Percentiles rank a stretch among this genome's conserved stretches.
phyloP scores from a whole-genome alignment of 768 basidiomycete genomes.

The Exsudoporus frostii region DNA sequence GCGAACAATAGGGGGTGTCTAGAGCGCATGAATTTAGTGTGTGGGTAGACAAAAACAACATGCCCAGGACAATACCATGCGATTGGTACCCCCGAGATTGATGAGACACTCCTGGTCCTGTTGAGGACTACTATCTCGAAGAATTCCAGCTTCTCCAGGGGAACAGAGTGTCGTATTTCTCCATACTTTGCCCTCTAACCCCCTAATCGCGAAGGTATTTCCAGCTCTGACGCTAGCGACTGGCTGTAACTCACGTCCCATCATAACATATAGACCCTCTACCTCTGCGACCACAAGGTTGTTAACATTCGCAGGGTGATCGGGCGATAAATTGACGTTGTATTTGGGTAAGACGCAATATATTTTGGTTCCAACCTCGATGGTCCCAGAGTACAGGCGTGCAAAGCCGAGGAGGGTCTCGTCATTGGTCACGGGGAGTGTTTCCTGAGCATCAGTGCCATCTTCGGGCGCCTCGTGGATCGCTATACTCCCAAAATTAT shows the following conservation, averaged over 20 bases:
- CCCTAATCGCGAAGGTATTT: conserved; percentile 90
- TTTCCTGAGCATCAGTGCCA: neutral
- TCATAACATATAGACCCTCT: conserved; percentile 88
- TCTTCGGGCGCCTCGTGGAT: conserved; percentile 3
- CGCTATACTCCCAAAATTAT: conserved; percentile 13
- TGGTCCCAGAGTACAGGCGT: conserved; percentile 86
- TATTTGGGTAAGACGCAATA: conserved; percentile 88
- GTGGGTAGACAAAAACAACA: neutral
- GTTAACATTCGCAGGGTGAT: conserved; percentile 64
- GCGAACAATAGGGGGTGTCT: conserved; percentile 90
- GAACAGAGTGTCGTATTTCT: conserved; percentile 88
- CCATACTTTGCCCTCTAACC: conserved; percentile 87
- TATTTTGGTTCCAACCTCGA: conserved; percentile 60
- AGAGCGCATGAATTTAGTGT: neutral
- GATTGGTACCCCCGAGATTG: conserved; percentile 73
- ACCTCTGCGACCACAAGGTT: conserved; percentile 61
- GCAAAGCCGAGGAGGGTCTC: conserved; percentile 92
- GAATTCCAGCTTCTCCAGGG: conserved; percentile 45
- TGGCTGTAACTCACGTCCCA: conserved; percentile 91
- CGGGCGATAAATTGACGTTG: conserved; percentile 54
- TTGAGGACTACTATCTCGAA: conserved; percentile 28
- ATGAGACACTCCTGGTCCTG: conserved; percentile 55
- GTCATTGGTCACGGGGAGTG: conserved; percentile 2
- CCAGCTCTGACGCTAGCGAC: conserved; percentile 85
- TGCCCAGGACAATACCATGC: conserved; percentile 43